Evolutionary conservation across 495 filamentous ascomycete species (phyloP), one percentile per base, ranked within the genome.

Genomic region (Xylaria curta): DNA sequence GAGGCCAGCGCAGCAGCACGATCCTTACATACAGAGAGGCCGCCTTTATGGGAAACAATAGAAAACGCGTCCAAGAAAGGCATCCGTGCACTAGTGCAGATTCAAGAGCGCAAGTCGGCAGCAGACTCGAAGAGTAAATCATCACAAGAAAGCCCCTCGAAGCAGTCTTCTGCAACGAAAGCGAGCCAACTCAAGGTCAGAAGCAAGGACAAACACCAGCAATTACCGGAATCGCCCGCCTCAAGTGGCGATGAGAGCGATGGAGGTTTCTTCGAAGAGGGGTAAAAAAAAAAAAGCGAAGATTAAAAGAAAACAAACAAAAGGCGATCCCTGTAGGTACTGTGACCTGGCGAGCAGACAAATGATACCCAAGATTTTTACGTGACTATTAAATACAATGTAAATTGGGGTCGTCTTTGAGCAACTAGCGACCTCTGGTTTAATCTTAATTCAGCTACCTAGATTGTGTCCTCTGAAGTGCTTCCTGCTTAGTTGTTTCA

Each of bases 21-120:
- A 15, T 78, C 80, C n/a, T 77, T 85, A 58, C 76, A 77, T 36
- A 62, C 74, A 26, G 76, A 81, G 65, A 76, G 84, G 74, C 89
- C 89, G 9, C 83, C 89, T 3, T 86, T 96, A 81, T 95, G 93
- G 93, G 73, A 80, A 21, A 76, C 84, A 13, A 88, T 97, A 56
- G 91, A 93, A 80, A 86, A 88, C 73, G 87, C 89, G 47, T 92
- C 92, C 85, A 80, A 87, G 74, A 85, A 93, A 28, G 89, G 89
- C 8, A 71, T 19, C 1, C 60, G 26, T 15, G 74, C 72, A 28
- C 64, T 79, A 0, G 56, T 73, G 8, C 68, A 71, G 40, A 73
- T 79, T 26, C 69, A 73, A 31, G 77, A 79, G 44, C 75, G 77
- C 19, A 79, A 77, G 47, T 54, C 69, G 21, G 66, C 44, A 1